Evolutionary conservation across 352 stramenopile genomes (phyloP).

Genomic region (Elongisporangium undulatum): DNA sequence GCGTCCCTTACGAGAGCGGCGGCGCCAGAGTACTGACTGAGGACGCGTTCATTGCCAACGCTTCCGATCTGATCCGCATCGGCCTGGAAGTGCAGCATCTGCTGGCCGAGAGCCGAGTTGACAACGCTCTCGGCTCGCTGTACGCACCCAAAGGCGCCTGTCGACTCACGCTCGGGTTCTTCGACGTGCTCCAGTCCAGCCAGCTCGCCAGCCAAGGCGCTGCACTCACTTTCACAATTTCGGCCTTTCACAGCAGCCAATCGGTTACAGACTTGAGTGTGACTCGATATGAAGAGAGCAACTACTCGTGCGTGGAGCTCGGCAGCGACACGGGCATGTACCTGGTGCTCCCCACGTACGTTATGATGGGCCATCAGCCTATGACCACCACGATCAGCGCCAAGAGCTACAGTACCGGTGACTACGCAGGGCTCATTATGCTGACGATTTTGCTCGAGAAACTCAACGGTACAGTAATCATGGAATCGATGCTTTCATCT

Average conservation of each 20-base stretch:
- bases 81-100: neutral
- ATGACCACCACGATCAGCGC: neutral
- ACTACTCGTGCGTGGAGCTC: slow-evolving; percentile 1
- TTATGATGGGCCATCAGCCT: neutral
- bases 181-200: neutral
- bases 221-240: slow-evolving; percentile 13
- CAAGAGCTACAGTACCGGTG: slow-evolving; percentile 6
- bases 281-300: neutral
- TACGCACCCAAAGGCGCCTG: neutral
- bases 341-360: slow-evolving; percentile 4
- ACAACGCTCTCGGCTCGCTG: too few relatives aligned
- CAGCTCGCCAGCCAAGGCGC: neutral
- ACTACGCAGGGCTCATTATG: slow-evolving; percentile 12
- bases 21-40: too few relatives aligned
- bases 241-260: slow-evolving; percentile 6
- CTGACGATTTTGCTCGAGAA: slow-evolving; percentile 3
- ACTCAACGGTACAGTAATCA: neutral
- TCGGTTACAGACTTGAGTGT: slow-evolving; percentile 6
- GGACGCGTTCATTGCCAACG: too few relatives aligned
- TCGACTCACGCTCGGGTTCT: neutral
- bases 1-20: too few relatives aligned
- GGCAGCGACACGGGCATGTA: slow-evolving; percentile 8
- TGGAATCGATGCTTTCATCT: slow-evolving; percentile 6
- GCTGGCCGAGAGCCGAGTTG: neutral
- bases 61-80: too few relatives aligned